Conservation (phyloP, 371 early-diverging fungal species). For the Mucor lusitanicus region DNA sequence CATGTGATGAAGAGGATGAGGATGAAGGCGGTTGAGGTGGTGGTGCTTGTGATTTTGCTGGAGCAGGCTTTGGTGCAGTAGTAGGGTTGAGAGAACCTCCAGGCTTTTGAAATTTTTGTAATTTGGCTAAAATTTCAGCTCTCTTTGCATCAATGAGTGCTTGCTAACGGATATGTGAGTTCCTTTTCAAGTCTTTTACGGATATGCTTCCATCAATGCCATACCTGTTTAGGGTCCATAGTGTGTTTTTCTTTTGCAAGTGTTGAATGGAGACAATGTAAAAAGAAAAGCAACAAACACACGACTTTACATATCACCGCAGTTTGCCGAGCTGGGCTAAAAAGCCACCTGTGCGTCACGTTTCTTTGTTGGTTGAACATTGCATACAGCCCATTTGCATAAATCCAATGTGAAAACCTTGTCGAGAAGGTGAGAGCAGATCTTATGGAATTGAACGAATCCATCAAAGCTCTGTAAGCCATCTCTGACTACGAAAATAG, state of each 20-base stretch:
- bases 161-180: slow-evolving; percentile 1
- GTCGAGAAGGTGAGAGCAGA: too few relatives aligned
- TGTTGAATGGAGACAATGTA: neutral
- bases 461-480: too few relatives aligned
- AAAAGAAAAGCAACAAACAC: neutral
- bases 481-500: too few relatives aligned
- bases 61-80: slow-evolving; percentile 3
- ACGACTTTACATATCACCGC: neutral
- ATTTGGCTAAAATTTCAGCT: slow-evolving; percentile 42
- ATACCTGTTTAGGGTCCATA: neutral
- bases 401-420: neutral
- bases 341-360: neutral
- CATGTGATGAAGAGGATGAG: neutral
- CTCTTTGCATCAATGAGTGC: slow-evolving; percentile 39
- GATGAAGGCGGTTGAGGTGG: neutral
- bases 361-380: neutral
- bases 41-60: neutral
- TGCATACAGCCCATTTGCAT: neutral
- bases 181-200: neutral
- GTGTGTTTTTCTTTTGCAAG: neutral
- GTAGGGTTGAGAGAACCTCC: slow-evolving; percentile 1
- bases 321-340: neutral
- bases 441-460: too few relatives aligned
- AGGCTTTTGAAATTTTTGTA: slow-evolving; percentile 39
- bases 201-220: neutral